These are phyloP conservation scores for Pichia gijzeniarum DNA, from an alignment of 805 yeast species.

Conservation along the genomic window DNA sequence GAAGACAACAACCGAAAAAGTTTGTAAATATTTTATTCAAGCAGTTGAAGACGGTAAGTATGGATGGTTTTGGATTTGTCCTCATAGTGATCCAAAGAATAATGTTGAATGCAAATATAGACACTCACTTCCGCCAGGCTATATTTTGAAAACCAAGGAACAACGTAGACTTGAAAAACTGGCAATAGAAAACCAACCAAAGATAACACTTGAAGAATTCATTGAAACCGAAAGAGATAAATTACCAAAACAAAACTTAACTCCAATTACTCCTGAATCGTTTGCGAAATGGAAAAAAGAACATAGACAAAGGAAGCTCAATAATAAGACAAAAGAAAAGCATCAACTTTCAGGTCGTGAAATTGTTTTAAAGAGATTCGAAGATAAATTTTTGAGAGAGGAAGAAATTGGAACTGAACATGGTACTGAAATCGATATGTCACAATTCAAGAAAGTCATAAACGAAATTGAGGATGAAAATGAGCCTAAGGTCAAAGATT, in stretches of 20 bases:
- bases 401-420: conserved; percentile 41
- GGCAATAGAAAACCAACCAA: conserved; percentile 78
- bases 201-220: conserved; percentile 92
- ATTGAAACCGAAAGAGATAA: conserved; percentile 87
- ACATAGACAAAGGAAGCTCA: conserved; percentile 52
- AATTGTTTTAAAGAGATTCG: conserved; percentile 53
- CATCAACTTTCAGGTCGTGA: conserved; percentile 56
- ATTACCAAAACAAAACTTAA: conserved; percentile 64
- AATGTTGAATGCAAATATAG: conserved; percentile 73
- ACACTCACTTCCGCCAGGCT: conserved; percentile 96
- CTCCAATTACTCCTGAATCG: conserved; percentile 80
- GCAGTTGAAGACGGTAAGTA: conserved; percentile 97
- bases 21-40: conserved; percentile 89
- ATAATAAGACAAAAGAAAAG: conserved; percentile 25
- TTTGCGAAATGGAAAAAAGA: conserved; percentile 79
- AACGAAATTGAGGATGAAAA: conserved; percentile 48
- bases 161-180: conserved; percentile 83
- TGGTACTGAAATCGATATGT: conserved; percentile 50
- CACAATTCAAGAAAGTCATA: conserved; percentile 47
- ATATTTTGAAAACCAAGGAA: conserved; percentile 93
- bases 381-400: conserved; percentile 49
- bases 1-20: conserved; percentile 87
- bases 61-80: conserved; percentile 99
- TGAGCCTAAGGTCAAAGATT: conserved; percentile 53
- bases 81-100: conserved; percentile 70